Percentiles rank a stretch among this genome's conserved stretches.
phyloP scores from a whole-genome alignment of 1,284 basidiomycete species.

The Trametes versicolor region DNA sequence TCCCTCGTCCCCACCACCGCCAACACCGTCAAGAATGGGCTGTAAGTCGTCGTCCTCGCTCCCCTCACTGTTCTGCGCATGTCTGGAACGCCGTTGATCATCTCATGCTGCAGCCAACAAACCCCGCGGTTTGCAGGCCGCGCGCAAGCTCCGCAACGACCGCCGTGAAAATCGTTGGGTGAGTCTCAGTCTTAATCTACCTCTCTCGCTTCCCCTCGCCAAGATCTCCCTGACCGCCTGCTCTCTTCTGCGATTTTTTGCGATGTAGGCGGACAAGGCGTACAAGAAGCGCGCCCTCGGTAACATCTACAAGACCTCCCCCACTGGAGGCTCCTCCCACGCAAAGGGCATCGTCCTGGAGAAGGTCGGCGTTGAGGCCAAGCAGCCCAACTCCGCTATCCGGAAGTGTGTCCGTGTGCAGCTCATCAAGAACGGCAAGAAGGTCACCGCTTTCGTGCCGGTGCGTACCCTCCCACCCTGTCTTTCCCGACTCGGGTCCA shows the following conservation, averaged over 20 bases:
- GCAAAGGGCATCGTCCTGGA: constrained; percentile 99
- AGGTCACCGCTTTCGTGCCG: constrained; percentile 92
- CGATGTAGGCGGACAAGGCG: constrained; percentile 89
- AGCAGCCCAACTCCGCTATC: constrained; percentile 99
- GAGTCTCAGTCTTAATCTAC: constrained; percentile 43
- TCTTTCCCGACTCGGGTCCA: constrained; percentile 13
- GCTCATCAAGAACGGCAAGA: constrained; percentile 99
- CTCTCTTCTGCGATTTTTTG: not conserved
- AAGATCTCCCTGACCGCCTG: constrained; percentile 6
- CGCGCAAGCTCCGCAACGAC: constrained; percentile 96
- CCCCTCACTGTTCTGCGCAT: constrained; percentile 15
- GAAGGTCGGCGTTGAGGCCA: constrained; percentile 95
- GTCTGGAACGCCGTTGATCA: constrained; percentile 34
- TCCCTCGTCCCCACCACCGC: constrained; percentile 46
- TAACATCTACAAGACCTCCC: constrained; percentile 99
- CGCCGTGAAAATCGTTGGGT: constrained; percentile 99
- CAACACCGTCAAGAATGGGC: constrained; percentile 79
- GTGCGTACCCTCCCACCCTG: constrained; percentile 42
- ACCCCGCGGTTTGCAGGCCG: constrained; percentile 99
- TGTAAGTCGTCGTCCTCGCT: constrained; percentile 62
- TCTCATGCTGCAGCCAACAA: constrained; percentile 77
- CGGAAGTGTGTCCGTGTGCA: constrained; percentile 99
- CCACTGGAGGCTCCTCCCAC: constrained; percentile 99
- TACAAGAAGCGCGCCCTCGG: constrained; percentile 99
- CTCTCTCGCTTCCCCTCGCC: not conserved